phyloP scores from a whole-genome alignment of 768 basidiomycete genomes.

The Trametes cinnabarina region DNA sequence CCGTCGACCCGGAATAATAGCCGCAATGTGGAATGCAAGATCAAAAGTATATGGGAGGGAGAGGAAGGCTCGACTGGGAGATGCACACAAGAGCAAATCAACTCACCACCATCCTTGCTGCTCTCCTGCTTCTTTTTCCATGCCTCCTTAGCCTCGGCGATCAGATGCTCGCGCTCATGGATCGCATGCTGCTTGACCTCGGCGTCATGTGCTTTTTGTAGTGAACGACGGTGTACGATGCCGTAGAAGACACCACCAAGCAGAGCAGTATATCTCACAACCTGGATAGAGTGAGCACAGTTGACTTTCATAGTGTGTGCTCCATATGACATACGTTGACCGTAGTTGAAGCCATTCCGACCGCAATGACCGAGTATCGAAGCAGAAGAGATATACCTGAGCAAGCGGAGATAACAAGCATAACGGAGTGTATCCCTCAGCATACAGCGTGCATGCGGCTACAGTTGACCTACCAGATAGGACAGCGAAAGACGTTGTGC shows the following conservation, averaged over 20 bases:
- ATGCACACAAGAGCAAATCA: neutral
- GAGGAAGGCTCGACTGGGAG: too few relatives aligned
- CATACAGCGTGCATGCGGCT: too few relatives aligned
- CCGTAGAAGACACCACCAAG: constrained; percentile 87
- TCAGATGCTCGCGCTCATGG: constrained; percentile 71
- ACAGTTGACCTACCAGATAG: constrained; percentile 2
- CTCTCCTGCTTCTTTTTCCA: constrained; percentile 78
- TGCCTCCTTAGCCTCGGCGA: constrained; percentile 85
- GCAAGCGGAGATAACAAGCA: too few relatives aligned
- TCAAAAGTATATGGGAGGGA: too few relatives aligned
- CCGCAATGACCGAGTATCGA: constrained; percentile 3
- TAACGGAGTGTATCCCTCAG: too few relatives aligned
- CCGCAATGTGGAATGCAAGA: too few relatives aligned
- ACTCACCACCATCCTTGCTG: constrained; percentile 55
- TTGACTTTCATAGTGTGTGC: neutral
- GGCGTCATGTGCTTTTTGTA: constrained; percentile 78
- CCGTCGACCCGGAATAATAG: too few relatives aligned
- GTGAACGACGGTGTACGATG: constrained; percentile 85
- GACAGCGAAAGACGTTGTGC: constrained; percentile 2
- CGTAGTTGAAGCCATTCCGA: constrained; percentile 66
- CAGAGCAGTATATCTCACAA: constrained; percentile 92
- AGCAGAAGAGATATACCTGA: neutral
- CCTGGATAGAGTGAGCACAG: constrained; percentile 38
- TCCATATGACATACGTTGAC: constrained; percentile 57
- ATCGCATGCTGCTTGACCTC: constrained; percentile 72